Evolutionary conservation across 2,329 filamentous ascomycete species (phyloP).

Genomic region (Monosporascus sp.): DNA sequence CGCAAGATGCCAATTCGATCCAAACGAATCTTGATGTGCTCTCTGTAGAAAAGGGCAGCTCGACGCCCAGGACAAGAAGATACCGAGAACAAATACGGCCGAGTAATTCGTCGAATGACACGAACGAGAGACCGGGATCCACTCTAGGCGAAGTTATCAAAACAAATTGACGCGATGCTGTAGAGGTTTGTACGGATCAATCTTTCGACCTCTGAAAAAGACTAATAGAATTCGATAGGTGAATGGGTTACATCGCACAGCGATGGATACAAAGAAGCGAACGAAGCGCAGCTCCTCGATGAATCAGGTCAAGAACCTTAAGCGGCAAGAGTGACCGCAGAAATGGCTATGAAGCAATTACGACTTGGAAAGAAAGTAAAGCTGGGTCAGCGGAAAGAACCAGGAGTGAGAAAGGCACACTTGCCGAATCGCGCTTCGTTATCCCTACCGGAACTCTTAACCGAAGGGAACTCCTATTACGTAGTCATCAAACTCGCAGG

Average conservation of each 20-base stretch:
- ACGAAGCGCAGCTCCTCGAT: constrained; percentile 16
- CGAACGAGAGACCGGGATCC: neutral
- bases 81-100: neutral
- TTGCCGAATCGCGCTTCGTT: neutral
- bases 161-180: neutral
- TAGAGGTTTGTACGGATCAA: neutral
- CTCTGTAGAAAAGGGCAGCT: no score
- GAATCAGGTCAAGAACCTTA: constrained; percentile 3
- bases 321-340: constrained; percentile 2
- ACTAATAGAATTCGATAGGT: no score
- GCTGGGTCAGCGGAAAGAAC: neutral
- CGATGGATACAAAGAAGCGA: constrained; percentile 6
- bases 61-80: neutral
- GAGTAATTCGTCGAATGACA: neutral
- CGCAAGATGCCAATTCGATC: neutral
- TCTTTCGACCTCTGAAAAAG: neutral
- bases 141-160: neutral
- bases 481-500: neutral
- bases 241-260: constrained; percentile 6
- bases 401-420: neutral
- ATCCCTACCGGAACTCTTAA: neutral
- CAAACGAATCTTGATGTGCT: no score
- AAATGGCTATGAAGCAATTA: no score
- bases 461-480: no score
- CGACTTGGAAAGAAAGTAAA: neutral